Evolutionary conservation across 768 basidiomycete species (phyloP), one percentile per base, ranked within the genome.

Genomic region (Mycena rosella): DNA sequence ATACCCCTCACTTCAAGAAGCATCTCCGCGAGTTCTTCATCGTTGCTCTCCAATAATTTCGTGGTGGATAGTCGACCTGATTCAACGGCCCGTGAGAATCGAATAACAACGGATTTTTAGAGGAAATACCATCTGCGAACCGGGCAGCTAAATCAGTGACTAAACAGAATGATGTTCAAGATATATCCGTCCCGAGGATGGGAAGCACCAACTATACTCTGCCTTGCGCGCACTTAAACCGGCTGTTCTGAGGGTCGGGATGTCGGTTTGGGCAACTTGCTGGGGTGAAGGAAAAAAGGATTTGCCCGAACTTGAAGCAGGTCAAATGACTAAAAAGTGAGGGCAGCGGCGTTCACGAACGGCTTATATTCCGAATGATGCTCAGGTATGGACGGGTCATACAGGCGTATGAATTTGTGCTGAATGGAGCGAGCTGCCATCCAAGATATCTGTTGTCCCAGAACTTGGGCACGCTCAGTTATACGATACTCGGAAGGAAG

Each of bases 361-460:
- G 78, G n/a, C n/a, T n/a, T 75, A 73, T 86, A 82, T 51, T 89
- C 87, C 0, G 81, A 78, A 42, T 82, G 80, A 63, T 88, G 89
- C 77, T 94, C 94, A 0, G 94, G 92, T 4, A 96, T 79, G 11
- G 87, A 82, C 20, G 88, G 87, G 71, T 95, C 88, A 76, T 88
- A 96, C 20, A 96, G 78, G 27, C 92, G 86, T 55, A 89, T 81
- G 78, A 97, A 97, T 64, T 85, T 88, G 78, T 95, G 92, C 40
- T 83, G 89, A 66, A 97, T 95, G 22, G 93, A 89, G 24, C 92
- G 85, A 0, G 96, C 96, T 14, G 95, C 96, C 48, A 91, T 78
- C 93, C 92, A 95, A 1, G 93, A 94, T 26, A 96, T 93, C 75
- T 96, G 93, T 76, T 93, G 92, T 6, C 87, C 90, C 42, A 70